These are phyloP conservation scores for Candida taoyuanica DNA, from an alignment of 805 yeast species.

Conservation along the genomic window DNA sequence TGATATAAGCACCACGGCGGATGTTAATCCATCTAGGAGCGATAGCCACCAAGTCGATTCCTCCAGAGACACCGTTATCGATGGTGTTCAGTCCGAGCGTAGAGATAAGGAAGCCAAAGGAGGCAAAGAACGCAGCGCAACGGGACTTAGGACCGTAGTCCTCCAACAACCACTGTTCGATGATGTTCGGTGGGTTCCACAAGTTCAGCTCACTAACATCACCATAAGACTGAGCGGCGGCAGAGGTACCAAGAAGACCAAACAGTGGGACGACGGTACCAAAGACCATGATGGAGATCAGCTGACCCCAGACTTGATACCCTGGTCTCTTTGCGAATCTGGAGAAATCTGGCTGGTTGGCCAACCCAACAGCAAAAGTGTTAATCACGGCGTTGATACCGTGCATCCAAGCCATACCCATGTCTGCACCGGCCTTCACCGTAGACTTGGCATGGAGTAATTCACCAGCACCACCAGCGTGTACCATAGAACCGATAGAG, in stretches of 20 bases:
- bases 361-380: slow-evolving; percentile 29
- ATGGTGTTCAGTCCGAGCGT: slow-evolving; percentile 34
- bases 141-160: slow-evolving; percentile 35
- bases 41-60: slow-evolving; percentile 44
- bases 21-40: slow-evolving; percentile 55
- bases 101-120: slow-evolving; percentile 31
- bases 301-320: slow-evolving; percentile 36
- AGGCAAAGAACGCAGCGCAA: slow-evolving; percentile 44
- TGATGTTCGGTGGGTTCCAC: slow-evolving; percentile 45
- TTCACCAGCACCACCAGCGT: slow-evolving; percentile 32
- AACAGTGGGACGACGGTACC: slow-evolving; percentile 43
- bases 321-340: slow-evolving; percentile 37
- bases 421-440: slow-evolving; percentile 25
- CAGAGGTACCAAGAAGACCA: slow-evolving; percentile 43
- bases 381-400: slow-evolving; percentile 29
- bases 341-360: slow-evolving; percentile 31
- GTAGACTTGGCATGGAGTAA: slow-evolving; percentile 27
- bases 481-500: slow-evolving; percentile 28
- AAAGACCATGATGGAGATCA: slow-evolving; percentile 32
- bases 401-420: slow-evolving; percentile 30
- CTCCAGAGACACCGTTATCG: slow-evolving; percentile 44
- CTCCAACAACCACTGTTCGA: slow-evolving; percentile 36
- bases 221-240: slow-evolving; percentile 37
- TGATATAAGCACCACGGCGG: slow-evolving; percentile 59
- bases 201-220: slow-evolving; percentile 25